Evolutionary conservation across 352 stramenopile genomes (phyloP).

Genomic region (Globisporangium yorkense): DNA sequence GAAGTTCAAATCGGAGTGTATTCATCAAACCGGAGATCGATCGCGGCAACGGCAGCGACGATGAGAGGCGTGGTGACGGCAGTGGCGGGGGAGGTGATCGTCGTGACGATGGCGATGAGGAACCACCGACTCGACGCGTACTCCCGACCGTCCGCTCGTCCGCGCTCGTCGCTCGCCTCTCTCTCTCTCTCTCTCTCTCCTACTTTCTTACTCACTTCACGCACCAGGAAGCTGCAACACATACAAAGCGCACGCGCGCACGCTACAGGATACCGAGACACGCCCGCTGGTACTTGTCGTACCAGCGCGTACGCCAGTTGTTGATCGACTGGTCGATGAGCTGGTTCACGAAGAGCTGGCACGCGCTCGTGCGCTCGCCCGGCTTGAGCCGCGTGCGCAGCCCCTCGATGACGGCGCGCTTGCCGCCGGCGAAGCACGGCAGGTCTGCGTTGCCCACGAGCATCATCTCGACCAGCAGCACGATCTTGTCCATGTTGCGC

Average conservation of each 20-base stretch:
- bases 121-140: not conserved
- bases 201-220: not conserved
- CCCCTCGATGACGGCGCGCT: constrained; percentile 68
- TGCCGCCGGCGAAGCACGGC: constrained; percentile 83
- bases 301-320: constrained; percentile 87
- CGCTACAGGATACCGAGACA: constrained; percentile 80
- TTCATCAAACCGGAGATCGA: no score
- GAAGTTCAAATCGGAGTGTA: no score
- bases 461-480: constrained; percentile 96
- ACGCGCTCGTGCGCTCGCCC: constrained; percentile 71
- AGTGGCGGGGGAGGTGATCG: no score
- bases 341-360: constrained; percentile 79
- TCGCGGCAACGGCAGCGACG: no score
- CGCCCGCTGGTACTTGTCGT: constrained; percentile 89
- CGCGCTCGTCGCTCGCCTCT: not conserved
- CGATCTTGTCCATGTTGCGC: constrained; percentile 93
- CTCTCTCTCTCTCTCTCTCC: not conserved
- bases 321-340: constrained; percentile 87
- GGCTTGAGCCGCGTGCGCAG: constrained; percentile 72
- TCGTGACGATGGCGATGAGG: not conserved
- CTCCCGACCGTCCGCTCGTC: no score
- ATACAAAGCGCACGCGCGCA: constrained; percentile 1
- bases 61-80: no score
- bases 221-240: not conserved
- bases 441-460: constrained; percentile 82